Evolutionary conservation across 352 stramenopile genomes (phyloP).

Genomic region (Phytophthora foliorum): DNA sequence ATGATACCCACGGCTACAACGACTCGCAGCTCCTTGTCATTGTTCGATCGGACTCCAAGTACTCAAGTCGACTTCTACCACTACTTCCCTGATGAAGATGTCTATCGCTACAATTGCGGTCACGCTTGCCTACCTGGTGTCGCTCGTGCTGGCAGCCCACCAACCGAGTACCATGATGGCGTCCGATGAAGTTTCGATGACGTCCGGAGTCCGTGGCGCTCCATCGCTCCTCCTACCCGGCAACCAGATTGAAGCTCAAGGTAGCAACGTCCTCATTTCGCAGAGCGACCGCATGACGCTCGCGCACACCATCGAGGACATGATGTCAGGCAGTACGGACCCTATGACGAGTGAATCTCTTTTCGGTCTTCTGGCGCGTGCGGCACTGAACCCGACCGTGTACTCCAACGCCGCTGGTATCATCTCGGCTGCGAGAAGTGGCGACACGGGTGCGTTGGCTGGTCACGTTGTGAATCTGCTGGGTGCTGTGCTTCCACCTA

Average conservation of each 20-base stretch:
- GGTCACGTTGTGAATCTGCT: conserved; percentile 13
- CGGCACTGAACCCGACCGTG: conserved; percentile 4
- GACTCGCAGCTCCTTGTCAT: not conserved
- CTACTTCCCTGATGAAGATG: conserved; percentile 2
- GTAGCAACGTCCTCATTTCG: conserved; percentile 4
- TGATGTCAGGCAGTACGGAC: not conserved
- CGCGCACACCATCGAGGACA: conserved; percentile 19
- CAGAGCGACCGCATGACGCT: conserved; percentile 18
- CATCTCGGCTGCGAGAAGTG: conserved; percentile 17
- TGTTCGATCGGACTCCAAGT: not conserved
- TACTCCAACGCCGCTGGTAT: conserved; percentile 15
- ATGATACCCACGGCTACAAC: not conserved
- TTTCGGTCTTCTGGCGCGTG: conserved; percentile 4
- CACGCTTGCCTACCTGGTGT: conserved; percentile 11
- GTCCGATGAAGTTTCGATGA: not conserved
- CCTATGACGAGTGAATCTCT: conserved; percentile 18
- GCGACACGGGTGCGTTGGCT: conserved; percentile 15
- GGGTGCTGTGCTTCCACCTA: not conserved
- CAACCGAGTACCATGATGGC: conserved; percentile 8
- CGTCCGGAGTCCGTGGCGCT: not conserved
- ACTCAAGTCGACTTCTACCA: not conserved
- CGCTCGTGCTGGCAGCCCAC: conserved; percentile 11
- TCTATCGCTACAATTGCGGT: conserved; percentile 4
- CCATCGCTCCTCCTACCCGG: not conserved
- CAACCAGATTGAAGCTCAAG: not conserved